Percentiles rank a stretch among this genome's conserved stretches.
These are phyloP conservation scores for Linnemannia exigua DNA, from an alignment of 192 early-diverging fungal genomes.

Conservation along the genomic window DNA sequence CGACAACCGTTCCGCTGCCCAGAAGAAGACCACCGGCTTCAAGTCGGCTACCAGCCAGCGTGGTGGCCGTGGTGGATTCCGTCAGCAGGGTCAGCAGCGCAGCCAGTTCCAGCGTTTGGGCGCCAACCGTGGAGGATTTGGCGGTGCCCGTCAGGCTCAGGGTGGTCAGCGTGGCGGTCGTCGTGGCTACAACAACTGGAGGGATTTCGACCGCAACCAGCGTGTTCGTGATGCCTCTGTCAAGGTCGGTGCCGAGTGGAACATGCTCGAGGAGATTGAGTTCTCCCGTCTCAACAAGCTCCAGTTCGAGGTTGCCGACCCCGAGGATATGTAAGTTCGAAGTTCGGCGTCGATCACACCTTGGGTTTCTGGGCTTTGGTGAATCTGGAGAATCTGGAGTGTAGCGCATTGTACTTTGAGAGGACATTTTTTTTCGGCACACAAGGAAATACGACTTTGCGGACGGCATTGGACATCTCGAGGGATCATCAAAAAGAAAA, in stretches of 20 bases:
- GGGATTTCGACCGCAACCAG: conserved; percentile 64
- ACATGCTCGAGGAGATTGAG: conserved; percentile 94
- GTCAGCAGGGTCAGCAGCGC: conserved; percentile 60
- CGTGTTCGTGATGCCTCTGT: conserved; percentile 89
- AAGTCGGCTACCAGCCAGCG: conserved; percentile 61
- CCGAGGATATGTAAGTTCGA: conserved; percentile 84
- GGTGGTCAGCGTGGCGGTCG: conserved; percentile 53
- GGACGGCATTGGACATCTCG: background rate
- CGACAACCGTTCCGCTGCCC: conserved; percentile 76
- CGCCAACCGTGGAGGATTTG: conserved; percentile 57
- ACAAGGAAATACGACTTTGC: background rate
- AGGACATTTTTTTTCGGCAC: background rate
- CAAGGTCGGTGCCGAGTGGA: conserved; percentile 91
- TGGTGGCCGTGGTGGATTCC: conserved; percentile 63
- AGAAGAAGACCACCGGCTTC: conserved; percentile 73
- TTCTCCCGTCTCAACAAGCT: conserved; percentile 89
- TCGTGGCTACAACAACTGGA: conserved; percentile 65
- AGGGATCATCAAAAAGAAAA: background rate
- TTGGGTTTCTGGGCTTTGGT: background rate
- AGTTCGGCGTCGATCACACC: background rate
- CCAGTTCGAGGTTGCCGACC: conserved; percentile 81
- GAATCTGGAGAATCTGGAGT: background rate
- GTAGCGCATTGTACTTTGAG: background rate
- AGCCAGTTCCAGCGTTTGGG: conserved; percentile 54
- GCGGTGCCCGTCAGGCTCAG: conserved; percentile 44